phyloP scores from a whole-genome alignment of 768 basidiomycete species.

The Boletus edulis region DNA sequence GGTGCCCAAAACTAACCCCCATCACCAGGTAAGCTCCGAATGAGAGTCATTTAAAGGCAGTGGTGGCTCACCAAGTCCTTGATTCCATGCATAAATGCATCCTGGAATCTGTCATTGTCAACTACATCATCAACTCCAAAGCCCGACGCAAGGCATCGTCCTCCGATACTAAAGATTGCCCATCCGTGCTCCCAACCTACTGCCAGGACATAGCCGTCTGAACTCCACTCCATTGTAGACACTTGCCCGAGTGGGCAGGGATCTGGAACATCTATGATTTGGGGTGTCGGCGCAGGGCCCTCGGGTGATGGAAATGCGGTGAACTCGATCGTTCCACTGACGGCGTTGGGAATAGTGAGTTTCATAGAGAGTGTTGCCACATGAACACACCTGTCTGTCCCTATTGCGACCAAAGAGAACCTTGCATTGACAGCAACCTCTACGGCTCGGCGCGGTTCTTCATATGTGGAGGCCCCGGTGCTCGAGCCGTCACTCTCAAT shows the following conservation, averaged over 20 bases:
- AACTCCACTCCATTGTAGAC: conserved; percentile 82
- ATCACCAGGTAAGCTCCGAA: conserved; percentile 1
- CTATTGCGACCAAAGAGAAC: conserved; percentile 82
- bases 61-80: conserved; percentile 55
- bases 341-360: not conserved
- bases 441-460: conserved; percentile 66
- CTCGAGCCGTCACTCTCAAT: conserved; percentile 46
- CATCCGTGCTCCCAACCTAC: conserved; percentile 90
- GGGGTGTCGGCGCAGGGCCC: conserved; percentile 55
- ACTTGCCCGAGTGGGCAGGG: conserved; percentile 61
- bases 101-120: conserved; percentile 64
- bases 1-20: conserved; percentile 82
- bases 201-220: conserved; percentile 92
- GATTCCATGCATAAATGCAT: conserved; percentile 84
- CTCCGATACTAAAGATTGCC: conserved; percentile 88
- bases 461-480: conserved; percentile 40
- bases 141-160: conserved; percentile 78
- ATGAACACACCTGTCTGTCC: conserved; percentile 57
- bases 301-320: conserved; percentile 67
- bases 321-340: conserved; percentile 65
- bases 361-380: not conserved
- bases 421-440: conserved; percentile 68
- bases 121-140: conserved; percentile 65
- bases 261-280: conserved; percentile 61
- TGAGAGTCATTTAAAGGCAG: not conserved